Evolutionary conservation across 108 stramenopile species (phyloP), one percentile per base, ranked within the genome.

Genomic region (Cyclotella atomus): DNA sequence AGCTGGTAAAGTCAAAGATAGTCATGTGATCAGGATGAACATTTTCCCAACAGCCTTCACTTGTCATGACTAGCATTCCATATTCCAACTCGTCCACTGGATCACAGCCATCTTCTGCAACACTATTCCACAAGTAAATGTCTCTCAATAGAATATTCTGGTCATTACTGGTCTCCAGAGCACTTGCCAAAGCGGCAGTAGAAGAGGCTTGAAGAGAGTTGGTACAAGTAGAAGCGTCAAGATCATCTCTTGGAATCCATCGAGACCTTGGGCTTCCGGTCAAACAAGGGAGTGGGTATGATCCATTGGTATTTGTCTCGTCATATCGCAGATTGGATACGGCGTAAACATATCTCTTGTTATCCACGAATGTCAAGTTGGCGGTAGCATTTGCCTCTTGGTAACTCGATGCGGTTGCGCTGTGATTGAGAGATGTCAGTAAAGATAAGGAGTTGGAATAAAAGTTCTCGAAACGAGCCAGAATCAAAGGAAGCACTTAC

Each of bases 1-100:
- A 79, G 5, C 60, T 52, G 46, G 78, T 79, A 45, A 79, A 79
- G 57, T 79, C 78, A 44, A 53, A 72, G 27, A 79, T 53, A 38
- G 57, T 71, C 71, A 79, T 59, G 12, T 76, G 59, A 54, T 83
- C 65, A 12, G 79, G 83, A 50, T 85, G 85, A 14, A 80, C 78
- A 72, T 85, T 77, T 49, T 85, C 75, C 77, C 77, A 85, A 33
- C 85, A 85, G 9, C 72, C 73, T 21, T 65, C 77, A 23, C 35
- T 34, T 24, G 78, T 82, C 77, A 64, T 78, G 21, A 84, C 66
- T 30, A 78, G 46, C 72, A 82, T 77, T 44, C 80, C 77, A 23
- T 76, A 81, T 28, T 59, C 50, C 28, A 25, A 12, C 24, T 45
- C 44, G 52, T 81, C 80, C 4, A 41, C 38, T 23, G 70, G 59